These are phyloP conservation scores for Madurella fahalii DNA, from an alignment of 2,329 filamentous ascomycete species.

Conservation along the genomic window DNA sequence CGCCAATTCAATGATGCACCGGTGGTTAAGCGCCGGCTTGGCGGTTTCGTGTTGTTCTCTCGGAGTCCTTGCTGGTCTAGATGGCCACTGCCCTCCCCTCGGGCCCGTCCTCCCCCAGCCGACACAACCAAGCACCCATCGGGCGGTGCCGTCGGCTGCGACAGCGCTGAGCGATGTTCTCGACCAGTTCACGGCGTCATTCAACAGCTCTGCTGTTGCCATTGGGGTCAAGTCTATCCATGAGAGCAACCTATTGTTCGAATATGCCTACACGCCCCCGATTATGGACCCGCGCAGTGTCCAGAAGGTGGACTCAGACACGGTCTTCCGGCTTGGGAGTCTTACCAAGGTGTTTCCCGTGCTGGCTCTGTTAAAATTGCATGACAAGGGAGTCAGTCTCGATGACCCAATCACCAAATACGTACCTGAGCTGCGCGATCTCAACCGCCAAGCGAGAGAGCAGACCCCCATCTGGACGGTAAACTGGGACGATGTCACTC, in stretches of 20 bases:
- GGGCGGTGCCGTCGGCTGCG: conserved; percentile 29
- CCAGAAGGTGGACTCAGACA: conserved; percentile 28
- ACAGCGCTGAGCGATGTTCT: conserved; percentile 25
- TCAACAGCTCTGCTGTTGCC: conserved; percentile 35
- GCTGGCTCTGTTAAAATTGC: conserved; percentile 31
- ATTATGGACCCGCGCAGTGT: conserved; percentile 29
- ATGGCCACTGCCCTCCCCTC: conserved; percentile 37
- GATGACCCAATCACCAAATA: conserved; percentile 44
- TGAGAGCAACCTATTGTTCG: conserved; percentile 35
- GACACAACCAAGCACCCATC: conserved; percentile 30
- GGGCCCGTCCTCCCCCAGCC: conserved; percentile 39
- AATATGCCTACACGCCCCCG: conserved; percentile 39
- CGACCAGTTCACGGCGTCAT: conserved; percentile 25
- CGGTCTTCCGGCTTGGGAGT: conserved; percentile 37
- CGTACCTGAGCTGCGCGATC: conserved; percentile 35
- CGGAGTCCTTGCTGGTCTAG: background rate
- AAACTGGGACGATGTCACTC: conserved; percentile 46
- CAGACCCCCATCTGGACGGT: conserved; percentile 33
- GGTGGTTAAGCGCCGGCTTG: too few relatives aligned
- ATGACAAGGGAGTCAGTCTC: conserved; percentile 28
- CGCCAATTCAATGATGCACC: too few relatives aligned
- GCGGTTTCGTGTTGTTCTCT: too few relatives aligned
- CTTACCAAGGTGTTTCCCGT: conserved; percentile 35
- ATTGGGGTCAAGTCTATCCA: conserved; percentile 41
- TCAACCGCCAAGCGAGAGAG: conserved; percentile 20